Evolutionary conservation across 805 yeast species (phyloP), one percentile per base, ranked within the genome.

Genomic region (Candida mattraensis): DNA sequence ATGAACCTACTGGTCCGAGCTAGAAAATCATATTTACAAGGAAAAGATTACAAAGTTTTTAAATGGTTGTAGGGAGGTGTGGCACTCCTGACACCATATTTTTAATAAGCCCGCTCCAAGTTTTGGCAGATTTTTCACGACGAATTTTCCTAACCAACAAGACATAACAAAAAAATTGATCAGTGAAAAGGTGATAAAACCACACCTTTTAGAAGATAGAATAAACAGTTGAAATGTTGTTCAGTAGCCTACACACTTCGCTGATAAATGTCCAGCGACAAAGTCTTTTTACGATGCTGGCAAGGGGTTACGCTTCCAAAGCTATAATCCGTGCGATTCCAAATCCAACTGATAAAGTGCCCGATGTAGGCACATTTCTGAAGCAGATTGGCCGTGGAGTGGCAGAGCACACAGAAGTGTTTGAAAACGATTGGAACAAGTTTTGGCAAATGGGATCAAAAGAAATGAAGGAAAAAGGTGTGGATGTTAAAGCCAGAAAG

Each of bases 331-430:
- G 24, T 4, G 14, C 15, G n/a, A 15, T 67, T 10, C 83, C 80
- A 32, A 50, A 57, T 49, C 86, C 81, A 45, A 76, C 80, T 11
- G 54, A 55, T 16, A 55, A 57, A 15, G 72, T 78, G 8, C 81
- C 89, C 9, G 93, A 86, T 55, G 87, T 84, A 25, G 66, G 72
- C 40, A 66, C 88, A 0, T 91, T 91, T 53, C 70, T 91, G 36
- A 63, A 58, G n/a, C 74, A 72, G 50, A 87, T 91, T 38, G 98
- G 98, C 3, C 78, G 96, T 45, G 74, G 77, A 41, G 67, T 80
- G 45, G 49, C 64, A 16, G 95, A 88, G 55, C 80, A 80, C 49
- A 64, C 68, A 4, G 94, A 82, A 27, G 54, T 69, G 7, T 82
- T 87, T 45, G 93, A 80, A 47, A 72, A 83, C 48, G 62, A 64